Evolutionary conservation across 805 yeast species (phyloP), one percentile per base, ranked within the genome.

Genomic region (Teunomyces stri): DNA sequence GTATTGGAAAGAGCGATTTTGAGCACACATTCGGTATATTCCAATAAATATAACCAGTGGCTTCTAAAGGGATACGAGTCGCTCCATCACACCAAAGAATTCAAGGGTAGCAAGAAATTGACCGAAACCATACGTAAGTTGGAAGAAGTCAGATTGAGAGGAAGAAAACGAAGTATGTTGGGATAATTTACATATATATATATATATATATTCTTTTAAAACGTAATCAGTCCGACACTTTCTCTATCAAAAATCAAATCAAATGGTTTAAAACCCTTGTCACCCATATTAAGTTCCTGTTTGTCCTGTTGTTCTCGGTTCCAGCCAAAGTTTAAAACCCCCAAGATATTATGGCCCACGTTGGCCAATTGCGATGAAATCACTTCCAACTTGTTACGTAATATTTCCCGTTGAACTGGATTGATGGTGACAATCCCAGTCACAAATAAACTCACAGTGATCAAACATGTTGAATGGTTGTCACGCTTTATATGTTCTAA

Each of bases 121-220:
- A 69, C 60, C 12, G 94, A 86, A 52, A 79, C 84, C 0, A 54
- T 80, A 49, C 75, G 74, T 46, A 78, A 91, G 61, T 76, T 94
- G 43, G 87, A 84, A 46, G 95, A 86, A 38, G 98, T 92, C 1
- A 74, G 98, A 58, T 65, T 86, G 70, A 81, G 99, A 61, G 99
- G 99, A 1, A 78, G 99, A 55, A 94, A 94, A 78, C 80, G 99
- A 66, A 86, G 96, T 49, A 89, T 92, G 96, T 69, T 91, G 42
- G 99, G 99, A 5, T 67, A 50, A 27, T n/a, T 18, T 18, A 18
- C 20, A 18, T 18, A 18, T 18, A 18, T 18, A 18, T 18, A 16
- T 16, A 16, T 16, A n/a, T 11, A 21, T 16, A 21, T 28, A 6
- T 11, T 5, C 21, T 20, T 27, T 36, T 40, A 49, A 43, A 49